Evolutionary conservation across 2,329 filamentous ascomycete genomes (phyloP), one percentile per base, ranked within the genome.

Genomic region (Fusarium sulawesiense): DNA sequence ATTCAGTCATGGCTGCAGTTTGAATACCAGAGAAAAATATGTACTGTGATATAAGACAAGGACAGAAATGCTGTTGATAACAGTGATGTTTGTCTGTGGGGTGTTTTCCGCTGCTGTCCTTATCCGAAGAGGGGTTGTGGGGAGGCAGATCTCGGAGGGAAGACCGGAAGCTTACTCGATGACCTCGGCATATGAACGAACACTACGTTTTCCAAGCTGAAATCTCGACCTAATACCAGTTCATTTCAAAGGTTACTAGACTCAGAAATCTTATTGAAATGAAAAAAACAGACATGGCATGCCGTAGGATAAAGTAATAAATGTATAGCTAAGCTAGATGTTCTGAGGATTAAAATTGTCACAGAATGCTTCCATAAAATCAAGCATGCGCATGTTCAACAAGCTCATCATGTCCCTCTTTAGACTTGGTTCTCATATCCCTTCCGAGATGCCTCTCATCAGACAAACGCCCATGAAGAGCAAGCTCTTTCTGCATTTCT

Each of bases 101-200:
- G 3, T 7, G 23, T 54, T 65, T 51, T 60, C 61, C 63, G 63
- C 23, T 6, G 10, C 27, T 47, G 29, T 37, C 27, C 13, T 66
- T 66, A 66, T 66, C 63, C 61, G 63, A 60, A 23, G 63, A 66
- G 63, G 61, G 63, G 63, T 40, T n/a, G 61, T 51, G 61, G 61
- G 54, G 59, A 16, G 57, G 53, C 20, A 11, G 27, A 41, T 9
- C 7, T 66, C 61, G 61, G 63, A 41, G 37, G n/a, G 61, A 66
- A 60, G 2, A 48, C 62, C 62, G 62, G 45, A n/a, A 16, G 18
- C 42, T 46, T 10, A 25, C 21, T 34, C 18, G 18, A 34, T 23
- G 53, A 48, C 29, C 29, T 48, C 11, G 11, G 42, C 10, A 32
- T 3, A 20, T 37, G 0, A 1, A 37, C 18, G 5, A 11, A n/a